These are phyloP conservation scores for Ceratocystis ficicola DNA, from an alignment of 2,329 filamentous ascomycete genomes.

Conservation along the genomic window DNA sequence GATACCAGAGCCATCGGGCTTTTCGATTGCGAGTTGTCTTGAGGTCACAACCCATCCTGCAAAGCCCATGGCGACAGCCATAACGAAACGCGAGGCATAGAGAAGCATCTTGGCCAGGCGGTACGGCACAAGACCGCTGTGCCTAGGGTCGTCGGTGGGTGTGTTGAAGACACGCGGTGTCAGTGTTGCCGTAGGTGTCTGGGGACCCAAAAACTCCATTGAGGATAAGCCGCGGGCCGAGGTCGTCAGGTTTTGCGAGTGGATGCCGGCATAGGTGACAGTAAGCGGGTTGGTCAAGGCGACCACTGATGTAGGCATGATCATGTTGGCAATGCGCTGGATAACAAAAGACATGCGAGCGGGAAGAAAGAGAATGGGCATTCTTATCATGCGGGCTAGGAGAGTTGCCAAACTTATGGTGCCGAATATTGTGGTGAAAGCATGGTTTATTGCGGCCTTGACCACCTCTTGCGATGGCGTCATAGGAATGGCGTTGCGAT, in stretches of 20 bases:
- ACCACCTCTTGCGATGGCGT: slow-evolving; percentile 73
- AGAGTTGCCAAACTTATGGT: slow-evolving; percentile 83
- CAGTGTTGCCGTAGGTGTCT: slow-evolving; percentile 60
- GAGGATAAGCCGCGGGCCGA: slow-evolving; percentile 70
- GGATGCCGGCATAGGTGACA: slow-evolving; percentile 85
- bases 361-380: slow-evolving; percentile 76
- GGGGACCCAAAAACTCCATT: slow-evolving; percentile 65
- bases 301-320: slow-evolving; percentile 75
- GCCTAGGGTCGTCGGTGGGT: slow-evolving; percentile 29
- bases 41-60: slow-evolving; percentile 95
- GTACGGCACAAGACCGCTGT: slow-evolving; percentile 60
- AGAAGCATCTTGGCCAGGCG: slow-evolving; percentile 82
- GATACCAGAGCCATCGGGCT: slow-evolving; percentile 38
- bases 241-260: slow-evolving; percentile 67
- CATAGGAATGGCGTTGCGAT: slow-evolving; percentile 68
- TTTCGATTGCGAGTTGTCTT: slow-evolving; percentile 55
- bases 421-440: slow-evolving; percentile 75
- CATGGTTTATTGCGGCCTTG: slow-evolving; percentile 67
- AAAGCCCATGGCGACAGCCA: slow-evolving; percentile 80
- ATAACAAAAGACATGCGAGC: slow-evolving; percentile 52
- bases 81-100: slow-evolving; percentile 80
- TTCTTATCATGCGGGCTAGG: slow-evolving; percentile 63
- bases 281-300: slow-evolving; percentile 83
- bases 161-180: slow-evolving; percentile 42
- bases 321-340: slow-evolving; percentile 60